Evolutionary conservation across 495 filamentous ascomycete species (phyloP).

Genomic region (Alectoria sarmentosa): DNA sequence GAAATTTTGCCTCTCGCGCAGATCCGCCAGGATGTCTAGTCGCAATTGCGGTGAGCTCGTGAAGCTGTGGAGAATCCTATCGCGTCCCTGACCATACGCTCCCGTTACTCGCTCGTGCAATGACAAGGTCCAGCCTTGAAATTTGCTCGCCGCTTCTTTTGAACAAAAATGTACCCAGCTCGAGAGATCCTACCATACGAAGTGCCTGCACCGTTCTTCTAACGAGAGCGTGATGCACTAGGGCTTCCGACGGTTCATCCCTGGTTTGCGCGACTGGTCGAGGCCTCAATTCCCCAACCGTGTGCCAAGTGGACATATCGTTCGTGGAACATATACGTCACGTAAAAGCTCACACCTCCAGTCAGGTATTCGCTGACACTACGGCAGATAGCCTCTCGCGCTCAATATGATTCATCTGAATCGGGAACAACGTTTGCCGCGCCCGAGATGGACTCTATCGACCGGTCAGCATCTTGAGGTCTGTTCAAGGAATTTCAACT

Average conservation of each 20-base stretch:
- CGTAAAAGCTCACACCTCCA: neutral
- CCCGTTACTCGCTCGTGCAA: neutral
- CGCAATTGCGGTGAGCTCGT: neutral
- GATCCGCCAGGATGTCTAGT: neutral
- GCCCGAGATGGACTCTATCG: neutral
- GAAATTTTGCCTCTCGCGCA: neutral
- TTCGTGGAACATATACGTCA: neutral
- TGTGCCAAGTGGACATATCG: neutral
- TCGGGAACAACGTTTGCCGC: neutral
- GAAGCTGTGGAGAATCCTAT: neutral
- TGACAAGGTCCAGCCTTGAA: neutral
- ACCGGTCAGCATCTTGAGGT: neutral
- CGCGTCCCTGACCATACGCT: neutral
- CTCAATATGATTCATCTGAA: neutral
- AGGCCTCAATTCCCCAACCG: neutral
- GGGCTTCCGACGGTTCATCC: neutral
- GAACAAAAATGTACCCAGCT: neutral
- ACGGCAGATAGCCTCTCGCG: neutral
- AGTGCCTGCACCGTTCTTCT: neutral
- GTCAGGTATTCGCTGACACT: neutral
- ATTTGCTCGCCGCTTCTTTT: neutral
- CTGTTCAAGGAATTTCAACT: neutral
- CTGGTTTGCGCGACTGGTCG: neutral
- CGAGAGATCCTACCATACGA: neutral
- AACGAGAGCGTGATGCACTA: neutral